Percentiles rank a stretch among this genome's conserved stretches.
Conservation (phyloP, 225 moss, liverwort and hornwort species). For the Bryum argenteum region DNA sequence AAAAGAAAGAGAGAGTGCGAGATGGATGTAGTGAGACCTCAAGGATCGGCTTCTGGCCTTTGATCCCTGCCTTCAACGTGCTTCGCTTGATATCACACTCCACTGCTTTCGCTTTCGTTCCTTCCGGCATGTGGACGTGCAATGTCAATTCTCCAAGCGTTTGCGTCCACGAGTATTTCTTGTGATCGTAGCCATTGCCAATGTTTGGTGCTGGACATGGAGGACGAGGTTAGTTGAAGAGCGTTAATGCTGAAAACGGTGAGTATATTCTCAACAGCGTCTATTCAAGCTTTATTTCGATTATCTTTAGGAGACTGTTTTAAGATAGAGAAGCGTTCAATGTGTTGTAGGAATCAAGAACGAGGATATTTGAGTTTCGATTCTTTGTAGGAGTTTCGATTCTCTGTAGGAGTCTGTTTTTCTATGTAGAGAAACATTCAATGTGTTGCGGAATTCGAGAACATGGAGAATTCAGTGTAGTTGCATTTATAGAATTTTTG, state of each 20-base stretch:
- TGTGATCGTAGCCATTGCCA: constrained; percentile 87
- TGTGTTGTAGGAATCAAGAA: background rate
- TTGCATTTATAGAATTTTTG: background rate
- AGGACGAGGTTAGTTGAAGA: constrained; percentile 9
- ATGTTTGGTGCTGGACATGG: constrained; percentile 70
- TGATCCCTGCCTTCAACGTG: constrained; percentile 76
- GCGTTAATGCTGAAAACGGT: background rate
- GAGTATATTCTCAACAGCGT: too few species aligned
- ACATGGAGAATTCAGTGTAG: background rate
- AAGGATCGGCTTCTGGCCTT: constrained; percentile 69
- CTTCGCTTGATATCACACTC: constrained; percentile 79
- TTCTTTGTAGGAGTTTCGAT: too few species aligned
- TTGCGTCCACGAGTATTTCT: constrained; percentile 86
- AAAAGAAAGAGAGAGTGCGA: too few species aligned
- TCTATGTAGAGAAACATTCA: background rate
- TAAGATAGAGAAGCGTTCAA: background rate
- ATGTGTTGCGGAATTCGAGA: background rate
- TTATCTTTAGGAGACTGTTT: background rate
- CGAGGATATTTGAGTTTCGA: background rate
- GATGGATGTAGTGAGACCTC: constrained; percentile 50
- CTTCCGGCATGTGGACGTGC: constrained; percentile 63
- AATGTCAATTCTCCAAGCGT: constrained; percentile 79
- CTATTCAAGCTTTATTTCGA: too few species aligned
- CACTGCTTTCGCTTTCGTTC: constrained; percentile 76
- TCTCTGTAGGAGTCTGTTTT: too few species aligned